Evolutionary conservation across 2,329 filamentous ascomycete genomes (phyloP).

Genomic region (Intubia oerlemansii): DNA sequence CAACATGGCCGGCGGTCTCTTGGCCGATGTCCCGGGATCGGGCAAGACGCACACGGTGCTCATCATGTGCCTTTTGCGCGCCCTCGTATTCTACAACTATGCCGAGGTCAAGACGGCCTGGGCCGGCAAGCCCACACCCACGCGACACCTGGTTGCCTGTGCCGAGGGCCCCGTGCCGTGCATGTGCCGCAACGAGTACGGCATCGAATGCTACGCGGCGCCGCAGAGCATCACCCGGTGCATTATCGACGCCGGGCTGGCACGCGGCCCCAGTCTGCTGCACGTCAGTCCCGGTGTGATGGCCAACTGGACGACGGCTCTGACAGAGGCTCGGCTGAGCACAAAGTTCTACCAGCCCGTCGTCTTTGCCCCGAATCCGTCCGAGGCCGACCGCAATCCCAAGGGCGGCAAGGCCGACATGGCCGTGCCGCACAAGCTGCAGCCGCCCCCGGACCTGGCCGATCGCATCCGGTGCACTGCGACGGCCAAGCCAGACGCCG

Average conservation of each 20-base stretch:
- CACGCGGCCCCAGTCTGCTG: not conserved
- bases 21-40: conserved; percentile 5
- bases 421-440: not conserved
- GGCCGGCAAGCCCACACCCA: not conserved
- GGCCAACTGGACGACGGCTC: not conserved
- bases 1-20: conserved; percentile 2
- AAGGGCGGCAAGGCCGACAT: too few species aligned
- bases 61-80: conserved; percentile 1
- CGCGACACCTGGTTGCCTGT: too few species aligned
- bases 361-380: not conserved
- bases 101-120: conserved; percentile 1
- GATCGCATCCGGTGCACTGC: not conserved
- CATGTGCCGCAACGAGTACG: not conserved
- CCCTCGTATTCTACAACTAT: conserved; percentile 3
- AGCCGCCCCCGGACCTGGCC: not conserved
- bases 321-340: not conserved
- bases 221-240: not conserved
- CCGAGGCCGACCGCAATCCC: not conserved
- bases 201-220: not conserved
- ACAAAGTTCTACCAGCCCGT: not conserved
- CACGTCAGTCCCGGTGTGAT: not conserved
- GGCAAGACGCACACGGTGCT: conserved; percentile 4
- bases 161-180: too few species aligned
- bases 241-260: not conserved
- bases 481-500: not conserved